Evolutionary conservation across 108 stramenopile species (phyloP).

Genomic region (Cyclotella baltica): DNA sequence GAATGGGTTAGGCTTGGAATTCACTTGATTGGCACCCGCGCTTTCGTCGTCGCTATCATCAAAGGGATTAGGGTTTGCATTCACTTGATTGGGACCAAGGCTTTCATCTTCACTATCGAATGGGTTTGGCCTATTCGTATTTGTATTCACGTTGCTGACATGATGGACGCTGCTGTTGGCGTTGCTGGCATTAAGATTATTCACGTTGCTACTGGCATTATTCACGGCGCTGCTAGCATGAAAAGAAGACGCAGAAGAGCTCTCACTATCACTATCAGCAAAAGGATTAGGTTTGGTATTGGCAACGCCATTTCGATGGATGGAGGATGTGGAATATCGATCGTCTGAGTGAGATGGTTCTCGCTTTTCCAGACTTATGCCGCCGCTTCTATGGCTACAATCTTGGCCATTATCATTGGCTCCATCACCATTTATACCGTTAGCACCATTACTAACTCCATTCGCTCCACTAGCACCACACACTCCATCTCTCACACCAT

Average conservation of each 20-base stretch:
- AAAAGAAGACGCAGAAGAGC: too few relatives aligned
- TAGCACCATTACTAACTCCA: neutral
- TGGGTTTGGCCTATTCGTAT: slow-evolving; percentile 17
- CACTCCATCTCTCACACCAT: neutral
- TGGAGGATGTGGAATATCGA: too few relatives aligned
- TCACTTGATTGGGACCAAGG: too few relatives aligned
- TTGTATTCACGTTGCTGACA: too few relatives aligned
- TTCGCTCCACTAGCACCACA: neutral
- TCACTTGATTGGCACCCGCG: too few relatives aligned
- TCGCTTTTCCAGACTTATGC: too few relatives aligned
- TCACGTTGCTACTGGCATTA: neutral
- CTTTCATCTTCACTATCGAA: slow-evolving; percentile 19
- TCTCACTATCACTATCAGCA: too few relatives aligned
- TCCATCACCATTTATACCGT: neutral
- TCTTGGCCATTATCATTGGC: neutral
- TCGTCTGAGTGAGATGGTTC: too few relatives aligned
- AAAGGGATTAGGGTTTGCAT: slow-evolving; percentile 12
- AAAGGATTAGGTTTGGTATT: too few relatives aligned
- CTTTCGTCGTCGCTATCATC: slow-evolving; percentile 17
- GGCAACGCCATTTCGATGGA: too few relatives aligned
- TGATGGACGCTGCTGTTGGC: neutral
- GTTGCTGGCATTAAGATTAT: neutral
- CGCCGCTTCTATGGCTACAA: too few relatives aligned
- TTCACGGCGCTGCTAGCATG: neutral
- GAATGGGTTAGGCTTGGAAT: neutral